Evolutionary conservation across 116 monocot genomes (phyloP).

Genomic region (Zostera marina): DNA sequence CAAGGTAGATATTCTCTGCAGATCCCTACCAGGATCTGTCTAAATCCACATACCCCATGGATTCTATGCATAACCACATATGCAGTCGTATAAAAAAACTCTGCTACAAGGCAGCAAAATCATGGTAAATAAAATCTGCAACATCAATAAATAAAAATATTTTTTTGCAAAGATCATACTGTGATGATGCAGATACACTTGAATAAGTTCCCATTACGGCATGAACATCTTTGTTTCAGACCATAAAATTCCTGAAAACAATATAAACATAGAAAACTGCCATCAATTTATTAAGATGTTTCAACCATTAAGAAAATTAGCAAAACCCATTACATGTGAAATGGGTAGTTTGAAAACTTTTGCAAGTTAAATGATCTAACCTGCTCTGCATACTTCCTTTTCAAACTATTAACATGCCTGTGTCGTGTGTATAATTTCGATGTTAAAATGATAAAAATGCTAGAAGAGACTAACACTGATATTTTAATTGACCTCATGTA

Average conservation of each 20-base stretch:
- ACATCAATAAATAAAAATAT: neutral
- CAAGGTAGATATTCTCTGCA: too few relatives aligned
- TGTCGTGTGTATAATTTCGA: neutral
- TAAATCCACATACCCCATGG: too few relatives aligned
- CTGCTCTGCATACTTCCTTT: slow-evolving; percentile 32
- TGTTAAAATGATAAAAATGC: neutral
- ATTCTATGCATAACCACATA: too few relatives aligned
- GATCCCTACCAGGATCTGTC: too few relatives aligned
- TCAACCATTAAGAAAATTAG: neutral
- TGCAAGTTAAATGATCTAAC: slow-evolving; percentile 7
- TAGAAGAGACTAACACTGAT: neutral
- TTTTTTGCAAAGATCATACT: slow-evolving; percentile 8
- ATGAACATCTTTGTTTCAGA: slow-evolving; percentile 28
- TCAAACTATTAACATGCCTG: slow-evolving; percentile 28
- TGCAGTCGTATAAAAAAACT: neutral
- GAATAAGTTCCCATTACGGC: slow-evolving; percentile 24
- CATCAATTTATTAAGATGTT: neutral
- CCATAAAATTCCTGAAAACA: slow-evolving; percentile 29
- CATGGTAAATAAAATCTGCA: too few relatives aligned
- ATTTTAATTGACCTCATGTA: slow-evolving; percentile 21
- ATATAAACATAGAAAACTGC: neutral
- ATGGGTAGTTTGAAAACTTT: neutral
- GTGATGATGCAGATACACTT: slow-evolving; percentile 32
- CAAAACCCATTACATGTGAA: neutral
- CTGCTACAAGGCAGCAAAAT: neutral